These are phyloP conservation scores for Camelina laxa DNA, from an alignment of 345 rosid genomes.

Conservation along the genomic window DNA sequence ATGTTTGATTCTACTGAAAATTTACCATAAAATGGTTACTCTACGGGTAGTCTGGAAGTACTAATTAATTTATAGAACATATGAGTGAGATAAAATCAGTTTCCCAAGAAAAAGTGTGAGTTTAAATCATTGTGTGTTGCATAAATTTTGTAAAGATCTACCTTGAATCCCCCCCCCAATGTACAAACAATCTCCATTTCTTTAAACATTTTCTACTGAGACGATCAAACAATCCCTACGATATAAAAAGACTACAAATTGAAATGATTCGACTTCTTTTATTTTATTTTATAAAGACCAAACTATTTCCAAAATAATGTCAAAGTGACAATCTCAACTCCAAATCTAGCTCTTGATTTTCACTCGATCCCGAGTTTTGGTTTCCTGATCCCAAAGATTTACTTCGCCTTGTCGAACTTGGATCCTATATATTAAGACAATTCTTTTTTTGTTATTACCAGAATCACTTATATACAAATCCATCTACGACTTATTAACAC, in stretches of 20 bases:
- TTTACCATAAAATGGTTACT: not conserved
- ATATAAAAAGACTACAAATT: not conserved
- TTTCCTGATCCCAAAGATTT: slow-evolving; percentile 68
- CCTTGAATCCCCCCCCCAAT: not conserved
- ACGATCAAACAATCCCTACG: too few relatives aligned
- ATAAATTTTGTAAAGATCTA: too few relatives aligned
- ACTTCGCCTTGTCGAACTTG: slow-evolving; percentile 50
- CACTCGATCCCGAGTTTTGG: slow-evolving; percentile 71
- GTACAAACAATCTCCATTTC: not conserved
- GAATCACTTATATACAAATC: slow-evolving; percentile 7
- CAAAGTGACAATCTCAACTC: slow-evolving; percentile 87
- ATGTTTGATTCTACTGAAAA: too few relatives aligned
- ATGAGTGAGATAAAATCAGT: not conserved
- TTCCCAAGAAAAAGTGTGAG: too few relatives aligned
- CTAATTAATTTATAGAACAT: not conserved
- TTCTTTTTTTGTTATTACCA: not conserved
- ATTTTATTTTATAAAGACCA: slow-evolving; percentile 12
- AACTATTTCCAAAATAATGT: slow-evolving; percentile 23
- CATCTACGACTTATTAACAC: not conserved
- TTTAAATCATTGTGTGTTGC: too few relatives aligned
- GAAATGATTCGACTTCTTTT: slow-evolving; percentile 18
- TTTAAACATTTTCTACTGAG: too few relatives aligned
- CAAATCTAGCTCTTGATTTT: slow-evolving; percentile 83
- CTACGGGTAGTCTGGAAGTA: not conserved
- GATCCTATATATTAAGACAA: slow-evolving; percentile 47